Percentiles rank a stretch among this genome's conserved stretches.
These are phyloP conservation scores for Arthrobotrys pseudoclavata DNA, from an alignment of 2,329 filamentous ascomycete genomes.

Conservation along the genomic window DNA sequence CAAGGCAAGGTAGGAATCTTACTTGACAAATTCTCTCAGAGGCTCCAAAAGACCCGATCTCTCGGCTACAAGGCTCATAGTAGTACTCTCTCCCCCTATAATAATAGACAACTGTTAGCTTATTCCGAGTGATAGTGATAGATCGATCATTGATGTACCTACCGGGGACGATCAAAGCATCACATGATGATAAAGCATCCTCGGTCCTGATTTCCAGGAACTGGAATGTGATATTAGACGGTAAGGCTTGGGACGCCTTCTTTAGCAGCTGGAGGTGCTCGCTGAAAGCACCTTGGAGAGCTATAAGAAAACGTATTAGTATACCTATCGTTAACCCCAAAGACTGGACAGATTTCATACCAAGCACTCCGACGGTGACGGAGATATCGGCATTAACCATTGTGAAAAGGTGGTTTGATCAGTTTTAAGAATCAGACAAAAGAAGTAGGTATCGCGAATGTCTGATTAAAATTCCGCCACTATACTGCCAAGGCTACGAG, in stretches of 20 bases:
- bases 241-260: slow-evolving; percentile 72
- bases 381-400: slow-evolving; percentile 53
- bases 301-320: slow-evolving; percentile 63
- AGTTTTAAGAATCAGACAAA: background rate
- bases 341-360: slow-evolving; percentile 8
- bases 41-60: slow-evolving; percentile 86
- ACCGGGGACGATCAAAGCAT: slow-evolving; percentile 86
- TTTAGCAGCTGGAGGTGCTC: slow-evolving; percentile 86
- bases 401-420: background rate
- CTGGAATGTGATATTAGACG: slow-evolving; percentile 66
- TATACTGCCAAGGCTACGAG: background rate
- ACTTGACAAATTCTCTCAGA: slow-evolving; percentile 91
- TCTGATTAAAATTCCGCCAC: slow-evolving; percentile 10
- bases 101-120: background rate
- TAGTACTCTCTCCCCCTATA: slow-evolving; percentile 87
- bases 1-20: slow-evolving; percentile 64
- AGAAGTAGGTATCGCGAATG: background rate
- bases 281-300: slow-evolving; percentile 91
- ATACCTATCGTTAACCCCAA: background rate
- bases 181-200: slow-evolving; percentile 78
- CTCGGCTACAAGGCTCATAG: slow-evolving; percentile 88
- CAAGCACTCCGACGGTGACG: slow-evolving; percentile 57
- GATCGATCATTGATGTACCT: background rate
- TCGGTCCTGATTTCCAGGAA: slow-evolving; percentile 86
- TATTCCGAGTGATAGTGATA: background rate